Percentiles rank a stretch among this genome's conserved stretches.
Conservation (phyloP, 116 monocot species). For the Trichopus zeylanicus region DNA sequence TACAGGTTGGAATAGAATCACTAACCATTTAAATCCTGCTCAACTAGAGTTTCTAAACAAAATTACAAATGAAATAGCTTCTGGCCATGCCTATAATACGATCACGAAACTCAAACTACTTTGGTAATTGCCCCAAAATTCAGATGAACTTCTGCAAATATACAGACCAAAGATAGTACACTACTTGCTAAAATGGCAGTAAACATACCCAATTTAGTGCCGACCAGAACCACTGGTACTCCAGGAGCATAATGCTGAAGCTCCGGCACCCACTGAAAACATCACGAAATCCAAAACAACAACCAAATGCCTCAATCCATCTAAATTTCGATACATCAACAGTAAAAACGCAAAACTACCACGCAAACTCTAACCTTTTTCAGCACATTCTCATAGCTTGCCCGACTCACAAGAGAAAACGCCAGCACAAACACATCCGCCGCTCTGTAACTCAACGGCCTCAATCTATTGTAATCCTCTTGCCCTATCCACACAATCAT, state of each 20-base stretch:
- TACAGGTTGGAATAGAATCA: too few relatives aligned
- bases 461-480: constrained; percentile 43
- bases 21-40: too few relatives aligned
- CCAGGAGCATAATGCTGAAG: constrained; percentile 38
- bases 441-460: constrained; percentile 38
- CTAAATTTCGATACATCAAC: neutral
- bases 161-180: neutral
- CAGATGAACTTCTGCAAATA: neutral
- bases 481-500: constrained; percentile 17
- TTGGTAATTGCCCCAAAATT: neutral
- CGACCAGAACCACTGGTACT: constrained; percentile 31
- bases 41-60: too few relatives aligned
- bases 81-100: too few relatives aligned
- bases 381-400: constrained; percentile 33
- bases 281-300: constrained; percentile 4
- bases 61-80: neutral
- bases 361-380: constrained; percentile 22
- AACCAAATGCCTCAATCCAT: neutral
- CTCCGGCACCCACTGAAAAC: constrained; percentile 39
- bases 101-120: too few relatives aligned
- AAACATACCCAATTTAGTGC: constrained; percentile 36
- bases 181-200: neutral
- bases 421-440: constrained; percentile 36
- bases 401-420: constrained; percentile 29
- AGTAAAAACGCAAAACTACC: neutral